Conservation (phyloP, 2,329 filamentous ascomycete genomes). For the Canariomyces notabilis region DNA sequence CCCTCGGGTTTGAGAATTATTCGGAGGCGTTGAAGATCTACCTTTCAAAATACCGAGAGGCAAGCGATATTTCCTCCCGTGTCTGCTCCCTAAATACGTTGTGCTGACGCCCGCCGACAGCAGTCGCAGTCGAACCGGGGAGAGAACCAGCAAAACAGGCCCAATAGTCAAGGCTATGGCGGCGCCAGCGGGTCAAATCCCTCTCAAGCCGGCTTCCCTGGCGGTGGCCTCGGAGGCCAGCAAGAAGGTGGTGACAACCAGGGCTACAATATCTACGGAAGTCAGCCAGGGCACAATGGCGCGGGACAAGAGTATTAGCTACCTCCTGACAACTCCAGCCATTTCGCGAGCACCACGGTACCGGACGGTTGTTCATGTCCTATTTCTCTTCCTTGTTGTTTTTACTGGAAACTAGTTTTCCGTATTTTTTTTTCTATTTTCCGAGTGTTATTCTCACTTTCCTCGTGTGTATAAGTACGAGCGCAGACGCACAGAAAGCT, state of each 20-base stretch:
- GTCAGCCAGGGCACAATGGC: slow-evolving; percentile 57
- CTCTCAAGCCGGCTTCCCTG: slow-evolving; percentile 40
- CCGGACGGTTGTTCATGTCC: too few relatives aligned
- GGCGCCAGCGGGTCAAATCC: slow-evolving; percentile 37
- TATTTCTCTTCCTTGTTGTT: background rate
- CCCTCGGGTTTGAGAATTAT: slow-evolving; percentile 97
- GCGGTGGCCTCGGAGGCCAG: slow-evolving; percentile 40
- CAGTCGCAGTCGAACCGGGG: slow-evolving; percentile 77
- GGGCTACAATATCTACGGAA: slow-evolving; percentile 47
- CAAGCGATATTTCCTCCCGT: slow-evolving; percentile 40
- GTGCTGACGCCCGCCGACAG: slow-evolving; percentile 38
- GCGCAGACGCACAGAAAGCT: background rate
- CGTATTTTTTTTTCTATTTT: slow-evolving; percentile 3
- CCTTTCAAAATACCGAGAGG: slow-evolving; percentile 93
- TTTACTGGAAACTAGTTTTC: background rate
- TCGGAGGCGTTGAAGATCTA: slow-evolving; percentile 98
- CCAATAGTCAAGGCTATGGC: slow-evolving; percentile 50
- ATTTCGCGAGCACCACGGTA: too few relatives aligned
- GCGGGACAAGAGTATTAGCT: slow-evolving; percentile 45
- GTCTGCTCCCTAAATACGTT: slow-evolving; percentile 7
- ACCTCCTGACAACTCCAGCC: background rate
- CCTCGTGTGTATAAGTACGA: slow-evolving; percentile 18
- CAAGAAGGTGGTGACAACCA: slow-evolving; percentile 35
- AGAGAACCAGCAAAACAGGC: slow-evolving; percentile 46
- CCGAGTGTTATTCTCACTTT: background rate